Conservation (phyloP, 306 rosid genomes). For the Fagus sylvatica region DNA sequence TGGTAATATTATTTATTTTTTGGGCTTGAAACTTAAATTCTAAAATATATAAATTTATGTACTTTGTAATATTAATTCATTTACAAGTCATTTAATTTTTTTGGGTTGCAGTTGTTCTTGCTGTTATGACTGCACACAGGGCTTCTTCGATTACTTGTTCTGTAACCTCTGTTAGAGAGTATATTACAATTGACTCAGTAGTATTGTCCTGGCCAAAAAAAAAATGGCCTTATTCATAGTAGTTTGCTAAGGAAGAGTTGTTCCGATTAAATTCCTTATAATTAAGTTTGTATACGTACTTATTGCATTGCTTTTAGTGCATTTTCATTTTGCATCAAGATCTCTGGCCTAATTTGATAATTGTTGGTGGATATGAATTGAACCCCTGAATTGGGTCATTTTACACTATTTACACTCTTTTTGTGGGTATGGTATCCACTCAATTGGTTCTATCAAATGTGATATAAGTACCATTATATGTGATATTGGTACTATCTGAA, state of each 20-base stretch:
- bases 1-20: slow-evolving; percentile 37
- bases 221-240: not conserved
- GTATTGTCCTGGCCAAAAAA: not conserved
- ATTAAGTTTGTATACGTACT: not conserved
- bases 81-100: not conserved
- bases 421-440: too few relatives aligned
- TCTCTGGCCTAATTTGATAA: not conserved
- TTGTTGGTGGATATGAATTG: not conserved
- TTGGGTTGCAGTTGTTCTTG: slow-evolving; percentile 64
- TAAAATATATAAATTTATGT: not conserved
- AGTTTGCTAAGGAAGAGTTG: not conserved
- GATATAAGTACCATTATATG: too few relatives aligned
- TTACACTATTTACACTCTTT: too few relatives aligned
- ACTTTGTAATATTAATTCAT: not conserved
- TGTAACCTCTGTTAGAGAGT: slow-evolving; percentile 40
- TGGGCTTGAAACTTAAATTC: not conserved
- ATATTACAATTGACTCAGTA: not conserved
- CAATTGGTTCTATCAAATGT: too few relatives aligned
- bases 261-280: not conserved
- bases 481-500: too few relatives aligned
- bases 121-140: slow-evolving; percentile 51
- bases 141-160: slow-evolving; percentile 56
- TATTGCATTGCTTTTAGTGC: not conserved
- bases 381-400: not conserved
- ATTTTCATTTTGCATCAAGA: not conserved